These are phyloP conservation scores for Tulasnella sp. DNA, from an alignment of 768 basidiomycete genomes.

Conservation along the genomic window DNA sequence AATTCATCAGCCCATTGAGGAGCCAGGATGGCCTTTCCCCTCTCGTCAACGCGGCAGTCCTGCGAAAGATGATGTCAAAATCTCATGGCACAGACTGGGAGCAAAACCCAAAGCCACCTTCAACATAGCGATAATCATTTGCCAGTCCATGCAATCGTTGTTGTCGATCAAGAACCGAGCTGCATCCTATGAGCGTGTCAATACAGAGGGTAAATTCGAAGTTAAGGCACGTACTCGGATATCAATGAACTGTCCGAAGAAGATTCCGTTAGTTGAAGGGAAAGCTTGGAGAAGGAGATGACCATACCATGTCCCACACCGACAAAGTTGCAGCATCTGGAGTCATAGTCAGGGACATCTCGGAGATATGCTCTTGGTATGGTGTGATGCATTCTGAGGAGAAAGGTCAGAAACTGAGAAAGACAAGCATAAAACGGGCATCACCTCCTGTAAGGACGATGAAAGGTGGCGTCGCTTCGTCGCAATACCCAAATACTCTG, in stretches of 20 bases:
- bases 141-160: neutral
- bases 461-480: neutral
- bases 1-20: conserved; percentile 2
- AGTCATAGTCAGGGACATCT: neutral
- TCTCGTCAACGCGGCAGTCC: neutral
- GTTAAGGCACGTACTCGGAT: neutral
- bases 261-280: neutral
- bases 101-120: neutral
- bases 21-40: neutral
- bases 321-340: neutral
- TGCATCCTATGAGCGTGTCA: neutral
- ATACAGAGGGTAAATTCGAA: neutral
- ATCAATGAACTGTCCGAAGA: neutral
- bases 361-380: neutral
- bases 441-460: neutral
- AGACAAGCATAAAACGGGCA: neutral
- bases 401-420: neutral
- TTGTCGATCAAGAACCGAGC: neutral
- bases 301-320: neutral
- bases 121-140: neutral
- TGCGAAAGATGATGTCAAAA: neutral
- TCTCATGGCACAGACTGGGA: too few relatives aligned
- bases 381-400: neutral
- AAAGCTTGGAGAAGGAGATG: neutral
- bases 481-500: neutral